Evolutionary conservation across 1,139 yeast species (phyloP).

Genomic region (Scheffersomyces illinoinensis): DNA sequence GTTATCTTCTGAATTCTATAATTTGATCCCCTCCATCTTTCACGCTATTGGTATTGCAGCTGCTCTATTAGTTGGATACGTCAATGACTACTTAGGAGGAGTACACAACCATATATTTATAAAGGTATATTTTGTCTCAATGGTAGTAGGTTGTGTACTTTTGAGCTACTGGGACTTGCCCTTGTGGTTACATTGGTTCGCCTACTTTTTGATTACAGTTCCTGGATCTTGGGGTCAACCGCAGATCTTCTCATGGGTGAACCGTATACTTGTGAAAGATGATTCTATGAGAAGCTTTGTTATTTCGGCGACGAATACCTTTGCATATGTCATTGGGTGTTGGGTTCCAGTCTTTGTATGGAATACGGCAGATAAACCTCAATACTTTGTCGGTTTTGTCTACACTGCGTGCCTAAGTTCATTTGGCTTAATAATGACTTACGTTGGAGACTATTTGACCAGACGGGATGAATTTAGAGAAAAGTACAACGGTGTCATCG

Average conservation of each 20-base stretch:
- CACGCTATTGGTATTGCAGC: constrained; percentile 11
- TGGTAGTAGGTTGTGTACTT: constrained; percentile 13
- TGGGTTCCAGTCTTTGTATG: constrained; percentile 35
- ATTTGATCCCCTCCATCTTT: constrained; percentile 9
- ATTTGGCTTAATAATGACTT: constrained; percentile 42
- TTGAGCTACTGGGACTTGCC: constrained; percentile 17
- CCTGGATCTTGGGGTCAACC: constrained; percentile 36
- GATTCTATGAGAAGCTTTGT: constrained; percentile 53
- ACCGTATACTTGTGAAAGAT: constrained; percentile 43
- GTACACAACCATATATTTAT: constrained; percentile 12
- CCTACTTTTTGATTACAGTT: constrained; percentile 14
- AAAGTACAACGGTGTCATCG: background rate
- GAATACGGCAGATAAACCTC: constrained; percentile 50
- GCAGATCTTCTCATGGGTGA: constrained; percentile 58
- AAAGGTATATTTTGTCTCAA: constrained; percentile 10
- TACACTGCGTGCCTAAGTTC: constrained; percentile 47
- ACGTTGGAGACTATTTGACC: constrained; percentile 10
- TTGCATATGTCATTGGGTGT: constrained; percentile 55
- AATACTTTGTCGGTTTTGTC: constrained; percentile 49
- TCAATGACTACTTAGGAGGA: constrained; percentile 16
- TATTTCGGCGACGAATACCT: constrained; percentile 50
- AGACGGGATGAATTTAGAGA: constrained; percentile 8
- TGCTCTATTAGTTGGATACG: constrained; percentile 13
- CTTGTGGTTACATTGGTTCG: constrained; percentile 14
- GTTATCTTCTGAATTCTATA: constrained; percentile 8